Percentiles rank a stretch among this genome's conserved stretches.
These are phyloP conservation scores for Immersiella caudata DNA, from an alignment of 495 filamentous ascomycete species.

Conservation along the genomic window DNA sequence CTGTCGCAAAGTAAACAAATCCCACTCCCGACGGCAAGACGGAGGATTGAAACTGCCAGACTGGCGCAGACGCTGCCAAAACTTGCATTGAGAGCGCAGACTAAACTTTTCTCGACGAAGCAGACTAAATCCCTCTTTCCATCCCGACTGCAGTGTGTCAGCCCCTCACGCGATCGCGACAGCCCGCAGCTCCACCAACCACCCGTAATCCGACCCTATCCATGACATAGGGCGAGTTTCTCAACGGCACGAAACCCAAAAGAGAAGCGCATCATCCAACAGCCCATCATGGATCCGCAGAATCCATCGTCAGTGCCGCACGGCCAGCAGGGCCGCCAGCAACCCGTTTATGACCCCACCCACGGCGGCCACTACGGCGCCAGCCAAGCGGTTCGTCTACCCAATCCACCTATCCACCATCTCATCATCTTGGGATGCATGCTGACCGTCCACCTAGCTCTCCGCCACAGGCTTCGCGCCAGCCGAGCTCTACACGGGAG, in stretches of 20 bases:
- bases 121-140: constrained; percentile 12
- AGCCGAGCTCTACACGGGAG: constrained; percentile 85
- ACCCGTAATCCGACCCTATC: background rate
- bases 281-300: constrained; percentile 50
- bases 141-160: background rate
- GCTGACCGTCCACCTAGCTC: constrained; percentile 50
- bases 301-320: constrained; percentile 46
- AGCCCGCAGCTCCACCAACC: background rate
- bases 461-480: constrained; percentile 79
- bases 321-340: constrained; percentile 47
- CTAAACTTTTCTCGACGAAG: constrained; percentile 9
- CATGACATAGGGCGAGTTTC: background rate
- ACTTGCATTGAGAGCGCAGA: background rate
- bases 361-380: constrained; percentile 91
- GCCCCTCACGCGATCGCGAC: background rate
- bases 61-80: background rate
- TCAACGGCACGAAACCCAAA: constrained; percentile 7
- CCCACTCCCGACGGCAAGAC: background rate
- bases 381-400: constrained; percentile 70
- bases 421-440: background rate
- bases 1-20: constrained; percentile 39
- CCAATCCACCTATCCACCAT: background rate
- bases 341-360: constrained; percentile 74
- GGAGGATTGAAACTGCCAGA: background rate
- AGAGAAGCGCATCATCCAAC: background rate